These are phyloP conservation scores for Scytalidium sp. DNA, from an alignment of 2,329 filamentous ascomycete species.

Conservation along the genomic window DNA sequence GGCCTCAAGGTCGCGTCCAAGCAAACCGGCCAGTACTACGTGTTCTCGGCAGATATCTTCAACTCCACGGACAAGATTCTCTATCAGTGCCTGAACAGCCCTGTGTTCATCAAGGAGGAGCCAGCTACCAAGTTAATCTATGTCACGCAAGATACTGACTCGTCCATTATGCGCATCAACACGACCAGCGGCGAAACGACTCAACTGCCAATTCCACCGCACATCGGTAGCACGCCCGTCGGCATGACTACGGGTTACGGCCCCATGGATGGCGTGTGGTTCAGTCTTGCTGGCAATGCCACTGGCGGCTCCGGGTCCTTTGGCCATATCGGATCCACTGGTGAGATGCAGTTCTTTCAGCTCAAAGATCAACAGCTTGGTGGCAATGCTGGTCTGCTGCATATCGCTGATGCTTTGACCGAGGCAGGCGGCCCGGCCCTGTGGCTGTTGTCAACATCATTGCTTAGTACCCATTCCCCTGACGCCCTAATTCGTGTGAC, in stretches of 20 bases:
- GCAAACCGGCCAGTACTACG: constrained; percentile 5
- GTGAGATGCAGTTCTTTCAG: constrained; percentile 4
- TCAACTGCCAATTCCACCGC: constrained; percentile 1
- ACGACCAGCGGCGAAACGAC: constrained; percentile 2
- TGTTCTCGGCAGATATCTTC: constrained; percentile 4
- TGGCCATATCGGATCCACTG: constrained; percentile 5
- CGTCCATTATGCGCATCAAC: constrained; percentile 5
- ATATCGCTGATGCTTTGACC: constrained; percentile 3
- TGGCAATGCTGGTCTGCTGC: constrained; percentile 2
- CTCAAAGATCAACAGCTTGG: constrained; percentile 2
- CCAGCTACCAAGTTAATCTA: constrained; percentile 5
- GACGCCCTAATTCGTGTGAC: constrained; percentile 3
- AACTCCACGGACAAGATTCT: constrained; percentile 1
- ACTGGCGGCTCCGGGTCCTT: constrained; percentile 4
- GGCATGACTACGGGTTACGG: constrained; percentile 2
- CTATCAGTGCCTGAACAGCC: constrained; percentile 3
- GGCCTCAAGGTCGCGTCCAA: constrained; percentile 4
- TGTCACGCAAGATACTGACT: constrained; percentile 3
- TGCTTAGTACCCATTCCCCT: constrained; percentile 1
- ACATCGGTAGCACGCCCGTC: constrained; percentile 1
- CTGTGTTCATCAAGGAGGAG: constrained; percentile 5
- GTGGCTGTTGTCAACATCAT: constrained; percentile 5
- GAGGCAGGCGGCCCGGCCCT: constrained; percentile 4
- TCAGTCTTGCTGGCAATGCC: constrained; percentile 3
- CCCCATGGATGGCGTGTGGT: constrained; percentile 4